Evolutionary conservation across 1,284 basidiomycete species (phyloP), one percentile per base, ranked within the genome.

Genomic region (Coriolopsis trogii): DNA sequence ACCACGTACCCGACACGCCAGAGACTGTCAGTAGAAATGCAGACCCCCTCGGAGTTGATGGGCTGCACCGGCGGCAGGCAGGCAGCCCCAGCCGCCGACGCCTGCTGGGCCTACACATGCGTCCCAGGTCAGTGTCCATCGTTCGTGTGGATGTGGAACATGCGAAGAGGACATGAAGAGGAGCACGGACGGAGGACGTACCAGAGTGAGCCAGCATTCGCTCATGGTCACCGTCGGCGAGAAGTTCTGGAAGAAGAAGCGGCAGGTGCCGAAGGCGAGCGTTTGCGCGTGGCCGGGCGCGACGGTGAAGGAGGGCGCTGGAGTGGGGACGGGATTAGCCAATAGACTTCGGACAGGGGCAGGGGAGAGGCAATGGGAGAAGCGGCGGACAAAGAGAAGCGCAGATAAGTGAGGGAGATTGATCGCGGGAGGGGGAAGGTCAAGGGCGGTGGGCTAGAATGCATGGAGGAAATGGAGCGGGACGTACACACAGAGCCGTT

Each of bases 211-310:
- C 33, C 33, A 34, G 33, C 33, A 34, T 6, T 7, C n/a, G 12
- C n/a, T 12, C 33, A 16, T 16, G 9, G 33, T n/a, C 33, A 4
- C 30, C 2, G 26, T 21, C 18, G 49, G 40, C 28, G 55, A 56
- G 36, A 61, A 51, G 55, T 67, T 67, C 52, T 63, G 55, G 43
- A 65, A 65, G 59, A 63, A 65, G 53, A 64, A 57, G 29, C 62
- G 61, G 50, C 66, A 68, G 6, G 67, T 68, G 24, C 65, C 60
- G 56, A 63, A 67, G n/a, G 62, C 52, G 46, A 68, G 59, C 39
- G 60, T 59, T 47, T 66, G 60, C 23, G 57, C 60, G 51, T 56
- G 60, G 44, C 53, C 39, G 13, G 61, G 53, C 12, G 54, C 43
- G n/a, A 67, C 65, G 33, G 47, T 46, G 62, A 67, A 69, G 3